Conservation (phyloP, 345 rosid genomes). For the Eucalyptus brandiana region DNA sequence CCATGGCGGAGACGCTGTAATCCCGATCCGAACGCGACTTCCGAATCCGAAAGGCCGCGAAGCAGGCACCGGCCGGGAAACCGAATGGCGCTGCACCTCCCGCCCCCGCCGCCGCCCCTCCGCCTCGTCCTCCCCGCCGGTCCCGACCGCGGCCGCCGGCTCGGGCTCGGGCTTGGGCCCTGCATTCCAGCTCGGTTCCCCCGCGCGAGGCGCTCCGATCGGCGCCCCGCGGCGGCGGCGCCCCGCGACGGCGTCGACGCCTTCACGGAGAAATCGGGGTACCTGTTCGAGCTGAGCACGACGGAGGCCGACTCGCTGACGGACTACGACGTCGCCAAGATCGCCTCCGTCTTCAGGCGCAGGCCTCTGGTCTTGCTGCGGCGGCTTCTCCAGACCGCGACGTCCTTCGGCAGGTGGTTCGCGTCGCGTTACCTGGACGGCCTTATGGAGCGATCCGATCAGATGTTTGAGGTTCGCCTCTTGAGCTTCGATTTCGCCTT, state of each 20-base stretch:
- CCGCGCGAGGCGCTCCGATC: neutral
- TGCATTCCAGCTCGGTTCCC: neutral
- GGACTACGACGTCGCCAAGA: conserved; percentile 40
- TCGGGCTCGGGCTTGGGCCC: too few relatives aligned
- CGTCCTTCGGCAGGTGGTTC: conserved; percentile 74
- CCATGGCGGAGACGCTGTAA: neutral
- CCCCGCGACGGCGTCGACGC: conserved; percentile 35
- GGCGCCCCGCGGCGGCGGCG: neutral
- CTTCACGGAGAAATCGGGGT: conserved; percentile 82
- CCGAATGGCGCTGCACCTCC: neutral
- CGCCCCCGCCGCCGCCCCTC: neutral
- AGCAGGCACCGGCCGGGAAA: neutral
- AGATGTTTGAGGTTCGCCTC: conserved; percentile 55
- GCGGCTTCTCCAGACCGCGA: conserved; percentile 56
- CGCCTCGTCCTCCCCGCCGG: neutral
- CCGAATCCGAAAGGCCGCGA: neutral
- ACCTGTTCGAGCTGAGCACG: conserved; percentile 53
- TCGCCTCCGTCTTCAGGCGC: conserved; percentile 39
- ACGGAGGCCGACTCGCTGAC: conserved; percentile 50
- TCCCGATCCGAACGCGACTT: neutral
- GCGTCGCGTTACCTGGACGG: conserved; percentile 53
- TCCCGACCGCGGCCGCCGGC: neutral
- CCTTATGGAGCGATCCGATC: conserved; percentile 47
- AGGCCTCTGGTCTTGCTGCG: conserved; percentile 65
- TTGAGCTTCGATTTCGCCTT: neutral